Base-by-base conservation (phyloP, 2,329 filamentous ascomycete genomes). In the Fusarium gaditjirri region DNA sequence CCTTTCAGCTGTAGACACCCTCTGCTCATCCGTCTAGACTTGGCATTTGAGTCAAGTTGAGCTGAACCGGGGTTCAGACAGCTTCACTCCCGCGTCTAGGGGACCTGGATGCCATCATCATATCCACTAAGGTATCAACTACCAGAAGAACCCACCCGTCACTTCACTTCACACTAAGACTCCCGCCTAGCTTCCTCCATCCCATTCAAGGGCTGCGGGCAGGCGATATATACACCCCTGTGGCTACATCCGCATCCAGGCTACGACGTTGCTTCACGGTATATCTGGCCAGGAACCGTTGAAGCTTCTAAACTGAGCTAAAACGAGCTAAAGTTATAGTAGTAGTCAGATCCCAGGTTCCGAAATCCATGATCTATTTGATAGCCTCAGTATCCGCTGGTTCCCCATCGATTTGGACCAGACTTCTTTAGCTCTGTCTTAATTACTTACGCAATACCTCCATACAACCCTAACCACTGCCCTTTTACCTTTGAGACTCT, bases 271-370 rank as follows among this genome's bases (percentile, higher is more conserved):
- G n/a, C 56, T 59, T 38, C 52, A 68, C 49, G 31, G 49, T 57
- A 50, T 49, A 39, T 64, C 41, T 52, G 35, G 49, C 41, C 54
- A 72, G 69, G 69, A 72, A 73, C 70, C 57, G 70, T 64, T 68
- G 54, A 65, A 71, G 54, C 55, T 46, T 33, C 49, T 59, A 59
- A 55, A 53, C 33, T 56, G 50, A 65, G 61, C 63, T 35, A 49
- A 65, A 36, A 23, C 53, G 27, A 55, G 61, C 42, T 59, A 65
- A 66, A 44, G 38, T 46, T 58, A 64, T 38, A 31, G 60, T 39
- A 44, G 42, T 54, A 62, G 43, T 35, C 19, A 62, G 63, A 46
- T 42, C 50, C 44, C 43, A 62, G 50, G 21, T n/a, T 31, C 56
- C 29, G 17, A 62, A 53, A 68, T 69, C 64, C 50, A 70, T 61